A percentile compares a stretch with the other conserved stretches of the same genome.
These are phyloP conservation scores for Phytophthora lateralis DNA, from an alignment of 352 stramenopile genomes.

Conservation along the genomic window DNA sequence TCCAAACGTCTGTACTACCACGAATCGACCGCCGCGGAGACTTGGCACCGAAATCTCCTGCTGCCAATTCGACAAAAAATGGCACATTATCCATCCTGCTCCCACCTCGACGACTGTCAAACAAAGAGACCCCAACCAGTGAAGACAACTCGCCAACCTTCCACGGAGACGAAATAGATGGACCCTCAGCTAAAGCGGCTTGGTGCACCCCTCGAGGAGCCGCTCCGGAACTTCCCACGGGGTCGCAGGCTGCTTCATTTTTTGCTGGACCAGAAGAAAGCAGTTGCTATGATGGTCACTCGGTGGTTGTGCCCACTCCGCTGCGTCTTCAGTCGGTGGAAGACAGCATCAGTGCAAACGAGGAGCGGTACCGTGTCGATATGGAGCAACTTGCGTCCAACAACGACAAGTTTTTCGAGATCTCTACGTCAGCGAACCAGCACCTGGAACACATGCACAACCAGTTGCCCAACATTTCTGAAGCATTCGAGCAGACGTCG, in stretches of 20 bases:
- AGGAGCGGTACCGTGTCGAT: slow-evolving; percentile 59
- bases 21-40: slow-evolving; percentile 38
- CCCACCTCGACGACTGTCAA: slow-evolving; percentile 17
- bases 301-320: slow-evolving; percentile 23
- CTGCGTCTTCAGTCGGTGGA: slow-evolving; percentile 52
- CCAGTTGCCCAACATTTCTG: slow-evolving; percentile 46
- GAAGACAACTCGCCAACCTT: slow-evolving; percentile 45
- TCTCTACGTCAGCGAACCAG: slow-evolving; percentile 50
- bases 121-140: slow-evolving; percentile 4
- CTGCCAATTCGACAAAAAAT: slow-evolving; percentile 21
- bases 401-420: slow-evolving; percentile 70
- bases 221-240: slow-evolving; percentile 7
- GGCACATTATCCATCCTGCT: slow-evolving; percentile 21
- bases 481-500: slow-evolving; percentile 43
- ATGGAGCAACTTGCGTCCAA: slow-evolving; percentile 45
- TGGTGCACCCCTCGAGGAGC: slow-evolving; percentile 67
- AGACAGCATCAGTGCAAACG: slow-evolving; percentile 43
- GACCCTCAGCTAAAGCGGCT: slow-evolving; percentile 43
- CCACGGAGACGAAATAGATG: slow-evolving; percentile 28
- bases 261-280: slow-evolving; percentile 32
- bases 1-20: slow-evolving; percentile 37
- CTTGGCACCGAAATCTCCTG: slow-evolving; percentile 8
- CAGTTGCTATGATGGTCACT: slow-evolving; percentile 6
- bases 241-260: slow-evolving; percentile 43
- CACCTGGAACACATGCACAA: slow-evolving; percentile 60